Base-by-base conservation (phyloP, 495 filamentous ascomycete genomes). In the Aspergillus asperescens region DNA sequence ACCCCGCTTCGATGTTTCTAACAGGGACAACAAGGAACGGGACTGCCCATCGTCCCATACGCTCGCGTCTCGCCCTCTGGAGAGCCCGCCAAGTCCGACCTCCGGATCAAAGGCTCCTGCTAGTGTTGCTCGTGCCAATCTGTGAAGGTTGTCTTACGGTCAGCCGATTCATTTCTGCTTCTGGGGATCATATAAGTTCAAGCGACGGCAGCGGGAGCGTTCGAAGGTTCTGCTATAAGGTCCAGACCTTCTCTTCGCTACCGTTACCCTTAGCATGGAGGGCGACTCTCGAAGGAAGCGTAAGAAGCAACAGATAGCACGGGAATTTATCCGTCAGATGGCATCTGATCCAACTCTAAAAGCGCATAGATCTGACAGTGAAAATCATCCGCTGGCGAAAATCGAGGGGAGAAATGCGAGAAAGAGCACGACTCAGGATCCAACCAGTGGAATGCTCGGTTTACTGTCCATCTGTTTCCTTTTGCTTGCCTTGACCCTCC, bases 61-160 rank as follows among this genome's bases (percentile, higher is more conserved):
- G 38, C 40, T 52, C 43, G 48, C 57, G 50, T 63, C 56, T 58
- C 52, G 48, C 35, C 35, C 50, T 45, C 49, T 13, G 31, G 39
- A 29, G 23, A 39, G 37, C 25, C 42, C 56, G 61, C 52, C 58
- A 68, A 64, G 63, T 55, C 66, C 57, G 53, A 58, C 59, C 16
- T 8, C 48, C 32, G 19, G 37, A 48, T 24, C 15, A 27, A 46
- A 40, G 16, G 22, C 20, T 22, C 20, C 10, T 8, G 6, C 41
- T 41, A 35, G 48, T 10, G 15, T 19, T 49, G 38, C 45, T 50
- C 32, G 35, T 52, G 32, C 42, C 60, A 59, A 32, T 56, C 59
- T 61, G 65, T 62, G 58, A n/a, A 64, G 58, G 57, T 58, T 54
- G 44, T 61, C 54, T 60, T 55, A 54, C 63, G 62, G 65, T 64